These are phyloP conservation scores for Drechslera avenae DNA, from an alignment of 2,329 filamentous ascomycete genomes.

Conservation along the genomic window DNA sequence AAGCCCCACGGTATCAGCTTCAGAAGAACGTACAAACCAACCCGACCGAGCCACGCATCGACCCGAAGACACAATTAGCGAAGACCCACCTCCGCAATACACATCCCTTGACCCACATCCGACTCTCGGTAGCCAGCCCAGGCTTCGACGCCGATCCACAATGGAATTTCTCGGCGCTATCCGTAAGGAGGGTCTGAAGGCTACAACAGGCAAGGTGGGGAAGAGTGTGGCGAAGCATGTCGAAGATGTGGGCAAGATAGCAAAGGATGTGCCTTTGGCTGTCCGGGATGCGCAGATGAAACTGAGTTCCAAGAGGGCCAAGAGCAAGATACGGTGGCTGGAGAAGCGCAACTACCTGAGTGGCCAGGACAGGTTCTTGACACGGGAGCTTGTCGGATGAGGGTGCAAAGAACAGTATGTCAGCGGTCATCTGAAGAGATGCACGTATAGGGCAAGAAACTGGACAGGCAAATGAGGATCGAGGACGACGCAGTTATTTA, in stretches of 20 bases:
- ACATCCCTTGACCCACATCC: conserved; percentile 6
- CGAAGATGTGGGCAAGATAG: conserved; percentile 1
- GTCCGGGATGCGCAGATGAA: background rate
- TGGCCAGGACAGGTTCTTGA: background rate
- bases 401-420: no score
- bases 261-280: conserved; percentile 1
- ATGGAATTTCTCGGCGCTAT: background rate
- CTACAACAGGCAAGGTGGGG: conserved; percentile 2
- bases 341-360: conserved; percentile 6
- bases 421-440: no score
- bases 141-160: background rate
- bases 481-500: no score
- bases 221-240: conserved; percentile 2
- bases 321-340: conserved; percentile 5
- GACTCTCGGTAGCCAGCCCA: background rate
- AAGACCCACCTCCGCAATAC: conserved; percentile 7
- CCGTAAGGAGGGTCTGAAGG: background rate
- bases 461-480: no score
- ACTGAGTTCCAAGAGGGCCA: conserved; percentile 4
- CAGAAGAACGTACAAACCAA: background rate
- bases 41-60: background rate
- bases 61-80: background rate
- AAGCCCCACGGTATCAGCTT: background rate
- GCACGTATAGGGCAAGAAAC: no score
- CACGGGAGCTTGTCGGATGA: background rate